Conservation (phyloP, 2,329 filamentous ascomycete genomes). For the Cercospora sp. region DNA sequence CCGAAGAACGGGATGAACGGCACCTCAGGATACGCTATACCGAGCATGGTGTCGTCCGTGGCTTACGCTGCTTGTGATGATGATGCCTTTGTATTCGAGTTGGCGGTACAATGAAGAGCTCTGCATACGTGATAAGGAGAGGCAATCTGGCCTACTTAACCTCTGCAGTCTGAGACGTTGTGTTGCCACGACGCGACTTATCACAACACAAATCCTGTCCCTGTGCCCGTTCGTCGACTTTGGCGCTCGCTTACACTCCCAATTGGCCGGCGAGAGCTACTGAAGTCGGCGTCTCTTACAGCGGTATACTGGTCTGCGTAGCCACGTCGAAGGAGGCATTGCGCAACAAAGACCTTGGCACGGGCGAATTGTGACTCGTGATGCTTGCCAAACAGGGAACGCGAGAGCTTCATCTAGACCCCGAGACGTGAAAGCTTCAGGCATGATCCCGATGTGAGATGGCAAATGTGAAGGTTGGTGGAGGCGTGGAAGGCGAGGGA, state of each 20-base stretch:
- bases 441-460: neutral
- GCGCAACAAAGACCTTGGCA: neutral
- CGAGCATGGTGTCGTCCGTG: neutral
- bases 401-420: neutral
- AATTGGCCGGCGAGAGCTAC: neutral
- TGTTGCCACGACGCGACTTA: slow-evolving; percentile 5
- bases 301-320: neutral
- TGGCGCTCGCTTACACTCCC: neutral
- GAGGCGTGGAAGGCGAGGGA: neutral
- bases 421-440: neutral
- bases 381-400: neutral
- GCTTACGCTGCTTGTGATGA: neutral
- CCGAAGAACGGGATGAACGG: neutral
- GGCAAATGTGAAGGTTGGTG: neutral
- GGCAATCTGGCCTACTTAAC: slow-evolving; percentile 1
- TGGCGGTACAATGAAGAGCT: neutral
- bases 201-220: neutral
- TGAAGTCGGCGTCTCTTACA: neutral
- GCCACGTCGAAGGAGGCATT: neutral
- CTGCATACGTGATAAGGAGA: neutral
- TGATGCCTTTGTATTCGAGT: neutral
- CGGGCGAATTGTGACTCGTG: neutral
- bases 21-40: neutral
- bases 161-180: neutral
- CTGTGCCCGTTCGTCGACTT: neutral